Evolutionary conservation across 192 early-diverging fungal genomes (phyloP), one percentile per base, ranked within the genome.

Genomic region (Backusella tuberculispora): DNA sequence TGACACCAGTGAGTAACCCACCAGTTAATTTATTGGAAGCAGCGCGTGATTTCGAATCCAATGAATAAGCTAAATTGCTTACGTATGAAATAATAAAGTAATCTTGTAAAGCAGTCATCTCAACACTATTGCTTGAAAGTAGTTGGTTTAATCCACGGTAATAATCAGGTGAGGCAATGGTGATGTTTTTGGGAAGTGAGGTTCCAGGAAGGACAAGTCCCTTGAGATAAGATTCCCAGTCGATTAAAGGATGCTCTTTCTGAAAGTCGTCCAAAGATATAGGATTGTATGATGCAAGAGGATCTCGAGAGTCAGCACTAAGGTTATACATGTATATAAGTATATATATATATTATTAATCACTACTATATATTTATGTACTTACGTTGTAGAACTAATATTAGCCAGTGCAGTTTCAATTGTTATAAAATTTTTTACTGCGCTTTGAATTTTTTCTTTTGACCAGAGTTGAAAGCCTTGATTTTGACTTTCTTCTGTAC

Each of bases 321-420:
- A 74, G 46, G 56, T 72, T 26, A 2, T 9, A 19, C 2, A n/a
- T 10, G 21, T 50, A 41, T 44, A 65, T 15, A 26, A 14, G n/a
- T 9, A 53, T 19, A 19, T 40, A 38, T 73, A 69, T 29, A 45
- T 15, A 12, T 37, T 4, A 68, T n/a, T 41, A 24, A 34, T 34
- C 29, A 34, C 29, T 34, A 34, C 1, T 17, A 37, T 37, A 2
- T 19, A 10, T 12, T 46, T 46, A 1, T 46, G 3, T 64, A 71
- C 81, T 68, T 78, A 82, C 86, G 63, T 63, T 7, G 78, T 70
- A 44, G 79, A 34, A 0, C 86, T 83, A n/a, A 89, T 82, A 10
- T 75, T 75, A 1, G 91, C 90, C 37, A 92, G 29, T 7, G 69
- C 47, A 10, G 70, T 85, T 77, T 92, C 91, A 42, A 92, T 83